Base-by-base conservation (phyloP, 2,329 filamentous ascomycete genomes). In the Sporothrix humicola region DNA sequence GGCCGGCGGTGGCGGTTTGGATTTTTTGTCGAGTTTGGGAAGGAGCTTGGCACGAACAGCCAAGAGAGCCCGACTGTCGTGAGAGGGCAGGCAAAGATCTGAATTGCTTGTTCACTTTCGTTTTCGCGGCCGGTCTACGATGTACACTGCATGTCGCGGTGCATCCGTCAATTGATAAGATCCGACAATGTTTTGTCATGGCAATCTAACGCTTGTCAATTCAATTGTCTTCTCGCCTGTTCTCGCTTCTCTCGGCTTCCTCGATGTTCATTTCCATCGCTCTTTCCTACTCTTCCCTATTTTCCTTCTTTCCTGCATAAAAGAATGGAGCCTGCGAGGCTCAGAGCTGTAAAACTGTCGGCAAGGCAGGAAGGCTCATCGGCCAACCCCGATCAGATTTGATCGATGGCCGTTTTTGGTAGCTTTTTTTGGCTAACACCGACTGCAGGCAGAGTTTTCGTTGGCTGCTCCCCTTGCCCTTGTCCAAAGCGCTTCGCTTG, bases 371-470 rank as follows among this genome's bases (percentile, higher is more conserved):
- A n/a, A 52, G 13, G 31, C 59, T 9, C 70, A 26, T 72, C 70
- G 70, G 70, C 17, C 70, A 65, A 66, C 59, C 59, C 70, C 70
- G 70, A 72, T 56, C 58, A 20, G 48, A 46, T 54, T 23, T 70
- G 56, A 63, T 10, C 17, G 59, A 44, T 63, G 59, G 59, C 59
- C 52, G 20, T 23, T 31, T 23, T 26, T 48, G 63, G 8, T 48
- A 37, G 31, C 31, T n/a, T 13, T 66, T 66, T 48, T 69, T 20
- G 20, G 20, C 31, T 37, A 37, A 37, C 31, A 37, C 31, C 31
- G 31, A 37, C 31, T 69, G 13, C 17, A 44, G 31, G 69, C 44
- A 72, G 46, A 65, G 46, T 72, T 72, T 65, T 72, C 46, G 12
- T 26, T 66, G 61, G 42, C 42, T 66, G 42, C 12, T 17, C 23